phyloP scores from a whole-genome alignment of 1,284 basidiomycete genomes.

The Apiotrichum mycotoxinovorans region DNA sequence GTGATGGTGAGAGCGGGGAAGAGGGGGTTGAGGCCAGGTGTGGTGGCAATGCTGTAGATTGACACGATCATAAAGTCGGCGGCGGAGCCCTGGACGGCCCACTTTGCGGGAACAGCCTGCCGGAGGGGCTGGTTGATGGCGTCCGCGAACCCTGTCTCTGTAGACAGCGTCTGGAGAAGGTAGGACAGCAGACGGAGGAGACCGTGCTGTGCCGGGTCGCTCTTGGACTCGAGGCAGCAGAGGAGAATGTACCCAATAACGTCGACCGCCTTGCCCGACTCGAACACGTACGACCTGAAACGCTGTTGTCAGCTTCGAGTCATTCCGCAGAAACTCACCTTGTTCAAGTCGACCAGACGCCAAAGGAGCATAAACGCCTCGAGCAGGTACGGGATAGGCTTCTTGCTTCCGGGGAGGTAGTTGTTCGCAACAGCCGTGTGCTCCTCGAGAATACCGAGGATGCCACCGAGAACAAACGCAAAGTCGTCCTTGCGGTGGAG shows the following conservation, averaged over 20 bases:
- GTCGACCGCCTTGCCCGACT: slow-evolving; percentile 72
- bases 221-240: slow-evolving; percentile 77
- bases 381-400: slow-evolving; percentile 71
- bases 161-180: slow-evolving; percentile 84
- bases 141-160: slow-evolving; percentile 70
- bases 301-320: slow-evolving; percentile 56
- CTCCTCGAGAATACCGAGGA: slow-evolving; percentile 66
- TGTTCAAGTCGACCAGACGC: slow-evolving; percentile 87
- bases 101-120: slow-evolving; percentile 67
- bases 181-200: slow-evolving; percentile 85
- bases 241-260: slow-evolving; percentile 72
- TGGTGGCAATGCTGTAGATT: slow-evolving; percentile 84
- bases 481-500: slow-evolving; percentile 88
- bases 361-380: slow-evolving; percentile 84
- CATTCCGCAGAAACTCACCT: slow-evolving; percentile 54
- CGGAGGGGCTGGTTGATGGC: slow-evolving; percentile 59
- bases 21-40: slow-evolving; percentile 77
- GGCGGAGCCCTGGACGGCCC: slow-evolving; percentile 66
- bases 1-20: slow-evolving; percentile 88
- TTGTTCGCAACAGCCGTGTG: slow-evolving; percentile 69
- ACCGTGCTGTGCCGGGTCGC: slow-evolving; percentile 90
- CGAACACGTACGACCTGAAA: slow-evolving; percentile 74
- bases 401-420: slow-evolving; percentile 74
- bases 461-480: slow-evolving; percentile 70
- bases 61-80: slow-evolving; percentile 87